These are phyloP conservation scores for Chloropicon primus DNA, from an alignment of 139 green algal species.

Conservation along the genomic window DNA sequence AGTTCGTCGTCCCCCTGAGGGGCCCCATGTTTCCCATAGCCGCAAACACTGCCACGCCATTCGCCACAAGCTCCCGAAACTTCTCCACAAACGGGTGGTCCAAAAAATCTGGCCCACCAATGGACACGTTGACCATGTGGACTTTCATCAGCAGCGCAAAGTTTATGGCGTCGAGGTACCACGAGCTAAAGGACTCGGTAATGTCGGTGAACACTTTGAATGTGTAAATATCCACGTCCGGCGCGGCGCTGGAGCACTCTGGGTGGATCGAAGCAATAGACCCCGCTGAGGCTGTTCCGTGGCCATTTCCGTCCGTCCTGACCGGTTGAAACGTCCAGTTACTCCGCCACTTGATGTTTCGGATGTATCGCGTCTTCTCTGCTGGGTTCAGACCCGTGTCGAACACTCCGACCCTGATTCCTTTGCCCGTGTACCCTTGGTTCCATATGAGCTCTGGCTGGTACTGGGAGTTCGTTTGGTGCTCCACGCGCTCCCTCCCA, in stretches of 20 bases:
- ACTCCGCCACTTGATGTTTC: conserved; percentile 71
- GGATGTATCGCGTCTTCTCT: conserved; percentile 80
- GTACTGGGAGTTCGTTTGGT: conserved; percentile 32
- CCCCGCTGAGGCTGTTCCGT: conserved; percentile 94
- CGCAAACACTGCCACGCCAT: not conserved
- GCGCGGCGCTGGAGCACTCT: conserved; percentile 78
- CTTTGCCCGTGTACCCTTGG: conserved; percentile 57
- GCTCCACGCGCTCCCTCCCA: not conserved
- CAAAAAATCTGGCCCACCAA: conserved; percentile 93
- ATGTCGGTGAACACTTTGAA: conserved; percentile 88
- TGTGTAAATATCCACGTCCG: conserved; percentile 82
- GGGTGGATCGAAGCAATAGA: conserved; percentile 66
- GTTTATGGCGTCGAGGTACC: conserved; percentile 99
- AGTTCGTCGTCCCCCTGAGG: conserved; percentile 96
- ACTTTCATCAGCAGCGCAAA: conserved; percentile 81
- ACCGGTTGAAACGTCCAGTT: conserved; percentile 94
- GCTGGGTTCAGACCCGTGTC: conserved; percentile 94
- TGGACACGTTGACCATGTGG: conserved; percentile 93
- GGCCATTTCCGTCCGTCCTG: conserved; percentile 85
- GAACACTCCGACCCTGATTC: conserved; percentile 85
- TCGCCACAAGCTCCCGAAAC: conserved; percentile 23
- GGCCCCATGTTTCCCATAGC: conserved; percentile 83
- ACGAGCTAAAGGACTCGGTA: conserved; percentile 94
- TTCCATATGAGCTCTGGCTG: conserved; percentile 60
- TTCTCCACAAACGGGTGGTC: conserved; percentile 98